Base-by-base conservation (phyloP, 306 rosid genomes). In the Trifolium repens region DNA sequence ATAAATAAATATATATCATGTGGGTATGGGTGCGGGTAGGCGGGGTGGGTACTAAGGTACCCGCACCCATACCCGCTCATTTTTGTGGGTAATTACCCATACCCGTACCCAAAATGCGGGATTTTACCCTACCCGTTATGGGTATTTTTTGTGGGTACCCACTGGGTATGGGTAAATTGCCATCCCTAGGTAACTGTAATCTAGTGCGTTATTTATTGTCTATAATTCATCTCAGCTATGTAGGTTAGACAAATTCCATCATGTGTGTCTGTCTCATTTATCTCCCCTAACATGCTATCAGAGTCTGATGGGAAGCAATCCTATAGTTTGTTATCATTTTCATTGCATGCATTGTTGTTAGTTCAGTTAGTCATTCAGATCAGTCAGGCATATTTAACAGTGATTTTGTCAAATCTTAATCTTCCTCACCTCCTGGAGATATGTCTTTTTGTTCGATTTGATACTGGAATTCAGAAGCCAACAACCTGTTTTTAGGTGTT, bases 401-500 rank as follows among this genome's bases (percentile, higher is more conserved):
- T 61, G 17, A 32, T 32, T 13, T 60, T 60, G 42, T 30, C 22
- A 60, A 32, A 60, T 30, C 66, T 10, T 39, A 32, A 32, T 3
- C 52, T 11, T 37, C 77, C 39, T 5, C 7, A 63, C 27, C 64
- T 57, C 26, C 47, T 62, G 30, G 52, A 37, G 24, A 22, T 35
- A 9, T 22, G 16, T 11, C 17, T 54, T 60, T 47, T 64, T 67
- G 7, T 64, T 63, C 10, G 64, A 22, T 64, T 75, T 65, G 37
- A 32, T 32, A 32, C 35, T 32, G 35, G 14, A 27, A 27, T 54
- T 27, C 30, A 19, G 9, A 19, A 54, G 53, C 19, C 15, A 55
- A 34, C 26, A 77, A 49, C 26, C 63, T 71, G 67, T 27, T 62
- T 39, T 76, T 27, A 40, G 37, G 47, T 59, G 39, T 59, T 12